These are phyloP conservation scores for Russula abietina DNA, from an alignment of 768 basidiomycete species.

Conservation along the genomic window DNA sequence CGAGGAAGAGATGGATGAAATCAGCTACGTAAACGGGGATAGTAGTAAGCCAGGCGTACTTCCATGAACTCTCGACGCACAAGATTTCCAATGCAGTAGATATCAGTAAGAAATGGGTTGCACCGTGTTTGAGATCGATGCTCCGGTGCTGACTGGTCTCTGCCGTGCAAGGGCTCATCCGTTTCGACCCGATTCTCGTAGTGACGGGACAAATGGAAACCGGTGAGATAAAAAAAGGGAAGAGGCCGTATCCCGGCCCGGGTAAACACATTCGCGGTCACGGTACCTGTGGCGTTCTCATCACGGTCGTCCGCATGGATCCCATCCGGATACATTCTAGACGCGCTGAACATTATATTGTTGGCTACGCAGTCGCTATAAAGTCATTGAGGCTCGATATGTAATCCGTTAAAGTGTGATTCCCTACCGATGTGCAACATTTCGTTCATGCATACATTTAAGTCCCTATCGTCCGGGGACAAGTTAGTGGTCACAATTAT, in stretches of 20 bases:
- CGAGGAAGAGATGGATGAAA: neutral
- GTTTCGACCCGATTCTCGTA: conserved; percentile 28
- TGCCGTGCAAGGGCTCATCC: conserved; percentile 34
- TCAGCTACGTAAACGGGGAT: neutral
- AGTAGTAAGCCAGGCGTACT: conserved; percentile 23
- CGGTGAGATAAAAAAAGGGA: conserved; percentile 27
- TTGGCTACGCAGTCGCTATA: conserved; percentile 17
- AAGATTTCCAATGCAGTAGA: conserved; percentile 35
- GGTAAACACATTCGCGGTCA: conserved; percentile 23
- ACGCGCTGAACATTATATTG: conserved; percentile 31
- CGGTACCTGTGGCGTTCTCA: conserved; percentile 26
- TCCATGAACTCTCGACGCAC: conserved; percentile 30
- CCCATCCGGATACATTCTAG: conserved; percentile 26
- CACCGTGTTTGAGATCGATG: conserved; percentile 11
- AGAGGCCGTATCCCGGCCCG: conserved; percentile 29
- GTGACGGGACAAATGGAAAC: conserved; percentile 28
- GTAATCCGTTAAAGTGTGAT: neutral
- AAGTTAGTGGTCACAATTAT: no score
- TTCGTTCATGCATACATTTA: conserved; percentile 26
- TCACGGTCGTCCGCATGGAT: conserved; percentile 30
- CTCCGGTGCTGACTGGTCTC: conserved; percentile 39
- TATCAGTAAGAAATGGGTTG: conserved; percentile 35
- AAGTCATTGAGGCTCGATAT: neutral
- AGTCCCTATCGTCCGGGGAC: conserved; percentile 26
- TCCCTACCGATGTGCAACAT: conserved; percentile 32